A percentile compares a stretch with the other conserved stretches of the same genome.
phyloP scores from a whole-genome alignment of 2,329 filamentous ascomycete species.

The Iodosphaeria phyllophila region DNA sequence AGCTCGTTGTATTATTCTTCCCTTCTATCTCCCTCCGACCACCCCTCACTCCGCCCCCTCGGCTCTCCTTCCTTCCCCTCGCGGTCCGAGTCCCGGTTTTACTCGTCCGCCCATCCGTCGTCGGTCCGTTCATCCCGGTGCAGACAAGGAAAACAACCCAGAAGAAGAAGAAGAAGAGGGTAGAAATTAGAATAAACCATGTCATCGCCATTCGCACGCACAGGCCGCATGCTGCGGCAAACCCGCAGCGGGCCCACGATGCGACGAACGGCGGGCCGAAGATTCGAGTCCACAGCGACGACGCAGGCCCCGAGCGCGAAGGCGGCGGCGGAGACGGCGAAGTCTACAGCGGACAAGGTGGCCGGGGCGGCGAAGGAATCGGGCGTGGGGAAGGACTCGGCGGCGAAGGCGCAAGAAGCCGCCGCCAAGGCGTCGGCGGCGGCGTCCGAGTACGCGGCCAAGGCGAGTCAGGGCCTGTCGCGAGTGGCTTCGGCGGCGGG shows the following conservation, averaged over 20 bases:
- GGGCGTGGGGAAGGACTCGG: slow-evolving; percentile 13
- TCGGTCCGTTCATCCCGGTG: too few relatives aligned
- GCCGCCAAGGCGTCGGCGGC: slow-evolving; percentile 22
- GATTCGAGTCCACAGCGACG: slow-evolving; percentile 40
- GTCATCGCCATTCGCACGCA: slow-evolving; percentile 10
- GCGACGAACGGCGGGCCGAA: slow-evolving; percentile 24
- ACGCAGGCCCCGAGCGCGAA: slow-evolving; percentile 26
- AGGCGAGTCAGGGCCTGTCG: slow-evolving; percentile 69
- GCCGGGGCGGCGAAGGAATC: slow-evolving; percentile 9
- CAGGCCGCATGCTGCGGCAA: slow-evolving; percentile 15
- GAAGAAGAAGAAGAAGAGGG: too few relatives aligned
- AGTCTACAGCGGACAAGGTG: slow-evolving; percentile 2
- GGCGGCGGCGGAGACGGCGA: slow-evolving; percentile 14
- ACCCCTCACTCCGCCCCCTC: too few relatives aligned
- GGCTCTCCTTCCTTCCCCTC: too few relatives aligned
- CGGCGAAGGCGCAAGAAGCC: slow-evolving; percentile 22
- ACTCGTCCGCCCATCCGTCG: too few relatives aligned
- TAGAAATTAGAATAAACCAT: too few relatives aligned
- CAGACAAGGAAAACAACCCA: too few relatives aligned
- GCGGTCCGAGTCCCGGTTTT: too few relatives aligned
- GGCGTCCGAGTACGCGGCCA: slow-evolving; percentile 30
- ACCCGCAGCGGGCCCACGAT: slow-evolving; percentile 7
- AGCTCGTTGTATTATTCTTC: too few relatives aligned
- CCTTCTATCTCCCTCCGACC: too few relatives aligned
- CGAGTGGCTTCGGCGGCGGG: slow-evolving; percentile 66